These are phyloP conservation scores for Diplodia scrobiculata DNA, from an alignment of 2,329 filamentous ascomycete genomes.

Conservation along the genomic window DNA sequence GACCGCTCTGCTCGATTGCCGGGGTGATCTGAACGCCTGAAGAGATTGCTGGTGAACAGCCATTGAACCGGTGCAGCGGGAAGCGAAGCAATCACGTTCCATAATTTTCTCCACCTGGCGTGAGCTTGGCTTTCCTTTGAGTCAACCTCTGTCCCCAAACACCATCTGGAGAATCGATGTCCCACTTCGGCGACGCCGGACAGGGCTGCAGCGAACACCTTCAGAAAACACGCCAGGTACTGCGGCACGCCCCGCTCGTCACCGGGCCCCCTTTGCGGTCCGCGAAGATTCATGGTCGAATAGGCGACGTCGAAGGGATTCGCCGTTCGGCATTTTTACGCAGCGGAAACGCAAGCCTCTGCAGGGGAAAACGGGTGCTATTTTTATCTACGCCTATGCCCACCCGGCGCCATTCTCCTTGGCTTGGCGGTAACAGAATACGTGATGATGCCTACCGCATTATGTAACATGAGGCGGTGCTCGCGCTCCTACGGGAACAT, in stretches of 20 bases:
- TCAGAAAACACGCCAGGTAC: not conserved
- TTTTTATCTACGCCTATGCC: conserved; percentile 9
- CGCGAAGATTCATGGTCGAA: not conserved
- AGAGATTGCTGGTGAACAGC: not conserved
- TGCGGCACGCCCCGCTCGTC: conserved; percentile 10
- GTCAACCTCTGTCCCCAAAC: not conserved
- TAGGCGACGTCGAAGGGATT: not conserved
- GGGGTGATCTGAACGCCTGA: not conserved
- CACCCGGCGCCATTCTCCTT: not conserved
- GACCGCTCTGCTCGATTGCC: not conserved
- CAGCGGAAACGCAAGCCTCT: not conserved
- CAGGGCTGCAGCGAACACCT: not conserved
- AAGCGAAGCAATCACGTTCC: not conserved
- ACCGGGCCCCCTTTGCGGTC: conserved; percentile 5
- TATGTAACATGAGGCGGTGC: conserved; percentile 24
- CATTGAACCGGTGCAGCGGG: not conserved
- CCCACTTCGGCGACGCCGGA: conserved; percentile 16
- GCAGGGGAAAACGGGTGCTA: conserved; percentile 6
- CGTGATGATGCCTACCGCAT: conserved; percentile 21
- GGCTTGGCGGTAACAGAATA: conserved; percentile 24
- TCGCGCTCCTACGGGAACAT: not conserved
- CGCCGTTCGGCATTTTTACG: conserved; percentile 20
- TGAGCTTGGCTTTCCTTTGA: conserved; percentile 8
- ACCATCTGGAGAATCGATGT: not conserved
- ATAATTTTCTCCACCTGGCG: conserved; percentile 10